Percentiles rank a stretch among this genome's conserved stretches.
Evolutionary conservation across 2,329 filamentous ascomycete species (phyloP).

Genomic region (Colletotrichum lupini): DNA sequence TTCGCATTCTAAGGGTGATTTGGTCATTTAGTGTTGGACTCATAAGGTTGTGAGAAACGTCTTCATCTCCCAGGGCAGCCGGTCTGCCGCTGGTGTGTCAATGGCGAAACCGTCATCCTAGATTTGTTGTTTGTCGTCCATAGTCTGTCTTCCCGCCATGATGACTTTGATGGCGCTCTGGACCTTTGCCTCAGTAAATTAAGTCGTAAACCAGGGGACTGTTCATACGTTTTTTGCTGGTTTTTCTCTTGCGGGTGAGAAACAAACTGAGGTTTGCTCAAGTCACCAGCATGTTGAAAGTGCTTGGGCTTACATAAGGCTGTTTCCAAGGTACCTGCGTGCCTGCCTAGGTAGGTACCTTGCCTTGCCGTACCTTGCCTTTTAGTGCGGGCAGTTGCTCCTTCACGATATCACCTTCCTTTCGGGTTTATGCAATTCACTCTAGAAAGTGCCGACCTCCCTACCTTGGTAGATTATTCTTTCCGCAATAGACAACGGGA

Average conservation of each 20-base stretch:
- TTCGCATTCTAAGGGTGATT: not conserved
- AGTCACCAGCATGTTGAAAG: not conserved
- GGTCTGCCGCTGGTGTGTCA: not conserved
- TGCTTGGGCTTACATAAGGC: not conserved
- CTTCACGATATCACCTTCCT: not conserved
- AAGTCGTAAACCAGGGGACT: not conserved
- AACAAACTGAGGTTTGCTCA: not conserved
- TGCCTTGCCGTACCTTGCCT: too few relatives aligned
- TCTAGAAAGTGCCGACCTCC: too few relatives aligned
- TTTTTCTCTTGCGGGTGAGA: not conserved
- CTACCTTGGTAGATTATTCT: too few relatives aligned
- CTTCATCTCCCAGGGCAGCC: conserved; percentile 2
- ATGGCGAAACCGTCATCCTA: not conserved
- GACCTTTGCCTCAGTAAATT: not conserved
- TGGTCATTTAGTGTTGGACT: not conserved
- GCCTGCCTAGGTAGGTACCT: too few relatives aligned
- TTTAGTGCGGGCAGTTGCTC: not conserved
- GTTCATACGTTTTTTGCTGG: not conserved
- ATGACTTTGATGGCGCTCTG: not conserved
- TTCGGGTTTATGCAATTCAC: not conserved
- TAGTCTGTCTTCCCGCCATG: not conserved
- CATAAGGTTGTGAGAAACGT: not conserved
- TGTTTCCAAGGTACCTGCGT: too few relatives aligned
- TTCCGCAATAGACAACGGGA: too few relatives aligned
- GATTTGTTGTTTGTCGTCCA: not conserved